Percentiles rank a stretch among this genome's conserved stretches.
Evolutionary conservation across 1,139 yeast species (phyloP).

Genomic region (Pichia sp.): DNA sequence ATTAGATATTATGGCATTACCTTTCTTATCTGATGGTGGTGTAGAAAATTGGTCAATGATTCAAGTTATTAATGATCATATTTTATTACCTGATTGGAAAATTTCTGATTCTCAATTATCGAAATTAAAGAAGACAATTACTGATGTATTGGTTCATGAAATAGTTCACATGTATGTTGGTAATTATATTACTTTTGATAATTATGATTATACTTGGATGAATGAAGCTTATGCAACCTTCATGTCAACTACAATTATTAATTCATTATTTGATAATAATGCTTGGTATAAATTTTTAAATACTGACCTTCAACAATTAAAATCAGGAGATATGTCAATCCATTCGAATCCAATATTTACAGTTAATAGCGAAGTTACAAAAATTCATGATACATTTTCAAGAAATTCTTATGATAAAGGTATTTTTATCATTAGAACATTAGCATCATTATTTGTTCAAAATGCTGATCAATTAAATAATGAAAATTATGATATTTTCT

Average conservation of each 20-base stretch:
- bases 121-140: slow-evolving; percentile 29
- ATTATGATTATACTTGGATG: slow-evolving; percentile 65
- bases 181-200: slow-evolving; percentile 56
- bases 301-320: slow-evolving; percentile 35
- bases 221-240: slow-evolving; percentile 69
- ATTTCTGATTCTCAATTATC: slow-evolving; percentile 17
- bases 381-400: slow-evolving; percentile 45
- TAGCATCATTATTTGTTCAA: slow-evolving; percentile 40
- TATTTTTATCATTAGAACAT: slow-evolving; percentile 50
- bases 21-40: slow-evolving; percentile 68
- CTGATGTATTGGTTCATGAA: slow-evolving; percentile 62
- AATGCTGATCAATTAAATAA: slow-evolving; percentile 19
- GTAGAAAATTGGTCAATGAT: slow-evolving; percentile 76
- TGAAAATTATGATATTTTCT: slow-evolving; percentile 33
- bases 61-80: slow-evolving; percentile 48
- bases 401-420: slow-evolving; percentile 61
- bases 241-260: slow-evolving; percentile 33
- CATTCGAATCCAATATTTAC: slow-evolving; percentile 29
- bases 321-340: slow-evolving; percentile 36
- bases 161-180: slow-evolving; percentile 78
- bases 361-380: slow-evolving; percentile 28
- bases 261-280: slow-evolving; percentile 23
- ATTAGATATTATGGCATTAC: slow-evolving; percentile 59
- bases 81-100: slow-evolving; percentile 36
- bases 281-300: slow-evolving; percentile 32